Conservation (phyloP, 202 grass and related monocot species). For the Schoenoplectus triqueter region DNA sequence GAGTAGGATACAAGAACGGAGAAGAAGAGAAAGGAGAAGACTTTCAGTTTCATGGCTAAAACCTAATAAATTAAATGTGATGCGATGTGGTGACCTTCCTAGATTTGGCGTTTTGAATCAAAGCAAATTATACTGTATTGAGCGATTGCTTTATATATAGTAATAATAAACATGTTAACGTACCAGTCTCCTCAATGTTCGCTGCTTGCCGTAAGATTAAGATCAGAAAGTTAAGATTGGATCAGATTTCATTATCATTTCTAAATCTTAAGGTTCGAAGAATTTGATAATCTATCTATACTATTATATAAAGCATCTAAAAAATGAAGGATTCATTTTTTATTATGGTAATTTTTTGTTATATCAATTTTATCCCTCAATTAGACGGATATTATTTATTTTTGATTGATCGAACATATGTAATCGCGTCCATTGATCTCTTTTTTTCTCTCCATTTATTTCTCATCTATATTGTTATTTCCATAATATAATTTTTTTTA, state of each 20-base stretch:
- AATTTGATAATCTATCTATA: too few species aligned
- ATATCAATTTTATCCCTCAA: too few species aligned
- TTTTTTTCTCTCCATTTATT: too few species aligned
- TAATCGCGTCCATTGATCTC: too few species aligned
- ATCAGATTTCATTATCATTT: background rate
- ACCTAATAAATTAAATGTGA: background rate
- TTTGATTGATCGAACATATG: too few species aligned
- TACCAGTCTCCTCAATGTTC: background rate
- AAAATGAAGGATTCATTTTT: too few species aligned
- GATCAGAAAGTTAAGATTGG: background rate
- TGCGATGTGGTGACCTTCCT: background rate
- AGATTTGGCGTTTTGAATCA: background rate
- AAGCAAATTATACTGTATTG: background rate
- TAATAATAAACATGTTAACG: background rate
- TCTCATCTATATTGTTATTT: too few species aligned
- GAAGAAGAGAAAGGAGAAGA: slow-evolving; percentile 7
- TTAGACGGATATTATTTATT: too few species aligned
- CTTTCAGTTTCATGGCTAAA: background rate
- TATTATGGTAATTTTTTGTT: too few species aligned
- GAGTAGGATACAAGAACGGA: background rate
- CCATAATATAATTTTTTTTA: too few species aligned
- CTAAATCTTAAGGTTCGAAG: background rate
- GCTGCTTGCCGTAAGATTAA: background rate
- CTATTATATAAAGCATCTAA: too few species aligned
- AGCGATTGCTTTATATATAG: background rate